phyloP scores from a whole-genome alignment of 768 basidiomycete species.

The Artomyces pyxidatus region DNA sequence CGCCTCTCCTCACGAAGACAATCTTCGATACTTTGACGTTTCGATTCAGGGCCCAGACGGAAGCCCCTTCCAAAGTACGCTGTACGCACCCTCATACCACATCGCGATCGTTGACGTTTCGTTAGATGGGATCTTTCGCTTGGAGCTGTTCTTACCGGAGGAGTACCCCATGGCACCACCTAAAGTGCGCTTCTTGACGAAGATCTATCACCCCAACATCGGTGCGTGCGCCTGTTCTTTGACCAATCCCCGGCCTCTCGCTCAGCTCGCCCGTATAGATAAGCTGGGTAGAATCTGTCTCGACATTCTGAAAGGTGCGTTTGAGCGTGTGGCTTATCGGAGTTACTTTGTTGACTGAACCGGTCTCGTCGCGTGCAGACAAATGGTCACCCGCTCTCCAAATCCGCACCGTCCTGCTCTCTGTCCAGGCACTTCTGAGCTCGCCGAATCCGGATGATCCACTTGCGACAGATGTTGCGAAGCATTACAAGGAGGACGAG shows the following conservation, averaged over 20 bases:
- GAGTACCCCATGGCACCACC: conserved; percentile 99
- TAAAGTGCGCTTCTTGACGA: conserved; percentile 96
- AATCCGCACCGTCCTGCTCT: conserved; percentile 95
- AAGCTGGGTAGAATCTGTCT: conserved; percentile 98
- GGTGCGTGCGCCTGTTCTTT: conserved; percentile 44
- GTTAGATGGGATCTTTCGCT: conserved; percentile 82
- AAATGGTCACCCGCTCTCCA: conserved; percentile 99
- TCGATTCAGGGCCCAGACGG: conserved; percentile 92
- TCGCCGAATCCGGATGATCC: conserved; percentile 97
- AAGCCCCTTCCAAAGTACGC: conserved; percentile 76
- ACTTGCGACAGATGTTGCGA: conserved; percentile 89
- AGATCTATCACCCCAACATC: conserved; percentile 99
- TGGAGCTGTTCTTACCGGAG: conserved; percentile 97
- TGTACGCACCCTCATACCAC: conserved; percentile 1
- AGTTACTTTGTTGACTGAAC: neutral
- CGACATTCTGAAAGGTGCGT: conserved; percentile 90
- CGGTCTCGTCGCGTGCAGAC: conserved; percentile 39
- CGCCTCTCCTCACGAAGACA: conserved; percentile 94
- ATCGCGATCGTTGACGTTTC: neutral
- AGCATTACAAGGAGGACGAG: conserved; percentile 98
- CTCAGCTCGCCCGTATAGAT: too few relatives aligned
- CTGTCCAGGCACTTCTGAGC: conserved; percentile 92
- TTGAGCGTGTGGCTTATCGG: neutral
- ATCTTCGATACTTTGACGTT: conserved; percentile 97
- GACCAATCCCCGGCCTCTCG: too few relatives aligned